These are phyloP conservation scores for Xylaria sp. DNA, from an alignment of 2,329 filamentous ascomycete genomes.

Conservation along the genomic window DNA sequence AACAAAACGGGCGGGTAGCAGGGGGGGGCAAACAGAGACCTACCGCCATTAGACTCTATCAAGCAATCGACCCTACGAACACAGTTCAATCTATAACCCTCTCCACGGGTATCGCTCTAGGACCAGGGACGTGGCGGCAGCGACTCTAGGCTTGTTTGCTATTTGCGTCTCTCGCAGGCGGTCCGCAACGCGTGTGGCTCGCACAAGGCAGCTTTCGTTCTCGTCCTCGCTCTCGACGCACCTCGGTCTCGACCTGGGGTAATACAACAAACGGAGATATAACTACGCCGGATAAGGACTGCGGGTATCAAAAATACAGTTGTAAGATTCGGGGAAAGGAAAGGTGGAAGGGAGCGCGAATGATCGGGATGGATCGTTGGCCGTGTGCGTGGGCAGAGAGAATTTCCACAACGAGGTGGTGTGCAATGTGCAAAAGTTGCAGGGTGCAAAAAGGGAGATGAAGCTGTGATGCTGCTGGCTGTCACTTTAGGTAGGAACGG, in stretches of 20 bases:
- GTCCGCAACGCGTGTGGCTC: conserved; percentile 29
- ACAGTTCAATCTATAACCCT: conserved; percentile 25
- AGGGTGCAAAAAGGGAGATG: conserved; percentile 18
- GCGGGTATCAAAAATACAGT: conserved; percentile 39
- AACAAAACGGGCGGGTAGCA: background rate
- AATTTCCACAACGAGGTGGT: conserved; percentile 21
- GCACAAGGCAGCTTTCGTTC: conserved; percentile 33
- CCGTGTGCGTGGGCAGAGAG: conserved; percentile 30
- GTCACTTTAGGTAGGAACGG: conserved; percentile 37
- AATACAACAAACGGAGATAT: conserved; percentile 20
- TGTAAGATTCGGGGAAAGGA: conserved; percentile 34
- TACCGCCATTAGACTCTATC: conserved; percentile 41
- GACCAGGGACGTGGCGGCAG: conserved; percentile 9
- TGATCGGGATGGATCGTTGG: conserved; percentile 24
- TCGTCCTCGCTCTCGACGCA: conserved; percentile 16
- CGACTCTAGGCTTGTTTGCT: conserved; percentile 3
- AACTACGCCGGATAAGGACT: conserved; percentile 34
- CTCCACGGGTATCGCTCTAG: conserved; percentile 18
- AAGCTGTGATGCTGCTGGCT: conserved; percentile 34
- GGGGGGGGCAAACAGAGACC: conserved; percentile 16
- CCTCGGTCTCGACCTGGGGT: conserved; percentile 28
- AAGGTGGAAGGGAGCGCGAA: conserved; percentile 22
- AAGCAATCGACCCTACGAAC: conserved; percentile 35
- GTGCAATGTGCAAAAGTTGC: too few relatives aligned
- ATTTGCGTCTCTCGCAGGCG: conserved; percentile 22